phyloP scores from a whole-genome alignment of 2,329 filamentous ascomycete species.

The Cucurbitaria berberidis region DNA sequence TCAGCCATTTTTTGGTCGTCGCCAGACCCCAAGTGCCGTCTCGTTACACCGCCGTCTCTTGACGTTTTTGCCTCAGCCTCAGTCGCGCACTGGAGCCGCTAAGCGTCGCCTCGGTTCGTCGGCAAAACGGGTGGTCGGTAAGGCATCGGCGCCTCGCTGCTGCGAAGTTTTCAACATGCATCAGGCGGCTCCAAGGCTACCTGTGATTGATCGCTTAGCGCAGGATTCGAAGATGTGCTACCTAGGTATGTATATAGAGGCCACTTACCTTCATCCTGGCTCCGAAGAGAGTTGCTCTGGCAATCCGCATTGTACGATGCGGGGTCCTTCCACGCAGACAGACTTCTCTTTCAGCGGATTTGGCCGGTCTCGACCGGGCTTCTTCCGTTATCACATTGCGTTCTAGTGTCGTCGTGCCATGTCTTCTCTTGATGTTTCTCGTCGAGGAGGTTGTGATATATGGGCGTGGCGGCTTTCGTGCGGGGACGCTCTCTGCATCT shows the following conservation, averaged over 20 bases:
- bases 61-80: slow-evolving; percentile 7
- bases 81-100: slow-evolving; percentile 2
- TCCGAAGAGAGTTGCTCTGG: background rate
- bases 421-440: background rate
- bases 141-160: slow-evolving; percentile 15
- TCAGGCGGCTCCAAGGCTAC: slow-evolving; percentile 1
- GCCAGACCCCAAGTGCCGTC: too few relatives aligned
- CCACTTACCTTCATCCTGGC: slow-evolving; percentile 1
- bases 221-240: slow-evolving; percentile 1
- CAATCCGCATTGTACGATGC: background rate
- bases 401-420: background rate
- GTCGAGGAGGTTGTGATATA: slow-evolving; percentile 8
- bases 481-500: slow-evolving; percentile 15
- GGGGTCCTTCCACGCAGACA: background rate
- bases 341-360: background rate
- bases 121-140: slow-evolving; percentile 11
- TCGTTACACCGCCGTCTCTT: slow-evolving; percentile 17
- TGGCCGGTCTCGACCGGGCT: background rate
- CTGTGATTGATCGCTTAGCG: slow-evolving; percentile 11
- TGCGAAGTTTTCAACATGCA: slow-evolving; percentile 2
- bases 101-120: slow-evolving; percentile 16
- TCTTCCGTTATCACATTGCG: background rate
- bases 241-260: slow-evolving; percentile 12
- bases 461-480: slow-evolving; percentile 15
- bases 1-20: background rate